phyloP scores from a whole-genome alignment of 192 early-diverging fungal species.

The Backusella tuberculispora region DNA sequence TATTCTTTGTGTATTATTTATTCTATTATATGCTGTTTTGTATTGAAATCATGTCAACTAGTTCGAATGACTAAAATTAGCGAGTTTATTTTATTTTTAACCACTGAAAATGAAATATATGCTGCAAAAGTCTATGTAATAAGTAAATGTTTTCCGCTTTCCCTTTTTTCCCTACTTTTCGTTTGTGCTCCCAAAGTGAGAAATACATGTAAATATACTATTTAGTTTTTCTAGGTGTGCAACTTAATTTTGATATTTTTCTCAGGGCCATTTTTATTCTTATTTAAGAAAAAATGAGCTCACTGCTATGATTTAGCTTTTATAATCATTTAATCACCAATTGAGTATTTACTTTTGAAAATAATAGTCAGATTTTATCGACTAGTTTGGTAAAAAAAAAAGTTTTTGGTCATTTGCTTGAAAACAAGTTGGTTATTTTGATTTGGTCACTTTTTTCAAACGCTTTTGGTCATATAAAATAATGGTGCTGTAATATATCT shows the following conservation, averaged over 20 bases:
- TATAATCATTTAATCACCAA: too few species aligned
- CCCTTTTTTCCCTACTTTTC: conserved; percentile 1
- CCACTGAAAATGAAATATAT: background rate
- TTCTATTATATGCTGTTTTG: background rate
- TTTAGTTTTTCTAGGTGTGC: background rate
- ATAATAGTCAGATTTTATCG: too few species aligned
- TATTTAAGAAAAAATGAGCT: background rate
- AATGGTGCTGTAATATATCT: too few species aligned
- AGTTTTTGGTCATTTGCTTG: too few species aligned
- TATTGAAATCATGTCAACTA: background rate
- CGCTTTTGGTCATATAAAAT: too few species aligned
- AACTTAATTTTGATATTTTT: conserved; percentile 1
- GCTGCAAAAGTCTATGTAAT: background rate
- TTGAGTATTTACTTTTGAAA: too few species aligned
- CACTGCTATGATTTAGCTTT: background rate
- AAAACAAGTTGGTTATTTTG: too few species aligned
- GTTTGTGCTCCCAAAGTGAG: background rate
- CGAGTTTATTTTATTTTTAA: background rate
- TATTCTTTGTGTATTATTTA: background rate
- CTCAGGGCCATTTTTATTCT: conserved; percentile 12
- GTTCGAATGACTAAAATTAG: background rate
- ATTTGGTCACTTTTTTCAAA: too few species aligned
- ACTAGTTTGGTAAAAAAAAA: too few species aligned
- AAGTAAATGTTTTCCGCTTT: background rate
- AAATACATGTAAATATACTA: background rate